Evolutionary conservation across 768 basidiomycete species (phyloP).

Genomic region (Amanita fuliginea): DNA sequence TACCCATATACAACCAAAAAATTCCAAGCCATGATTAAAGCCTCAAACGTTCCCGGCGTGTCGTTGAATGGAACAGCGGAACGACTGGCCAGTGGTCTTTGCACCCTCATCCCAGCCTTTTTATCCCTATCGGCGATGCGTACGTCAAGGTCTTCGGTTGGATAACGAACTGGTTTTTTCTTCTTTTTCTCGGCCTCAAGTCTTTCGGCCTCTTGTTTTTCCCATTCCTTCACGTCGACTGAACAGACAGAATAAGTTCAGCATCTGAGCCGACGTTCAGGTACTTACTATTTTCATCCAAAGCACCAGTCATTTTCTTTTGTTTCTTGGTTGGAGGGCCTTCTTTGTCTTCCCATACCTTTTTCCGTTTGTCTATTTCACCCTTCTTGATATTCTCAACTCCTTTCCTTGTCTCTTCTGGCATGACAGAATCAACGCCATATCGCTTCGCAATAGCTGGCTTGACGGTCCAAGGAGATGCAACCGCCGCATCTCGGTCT

Average conservation of each 20-base stretch:
- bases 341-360: constrained; percentile 83
- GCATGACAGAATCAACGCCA: constrained; percentile 78
- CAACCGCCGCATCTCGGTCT: constrained; percentile 83
- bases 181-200: constrained; percentile 73
- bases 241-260: constrained; percentile 25
- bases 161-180: constrained; percentile 86
- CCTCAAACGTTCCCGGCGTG: constrained; percentile 57
- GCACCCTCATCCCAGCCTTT: constrained; percentile 61
- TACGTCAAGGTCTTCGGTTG: constrained; percentile 87
- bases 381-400: constrained; percentile 76
- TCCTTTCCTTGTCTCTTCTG: constrained; percentile 69
- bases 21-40: constrained; percentile 88
- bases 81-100: constrained; percentile 56
- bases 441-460: constrained; percentile 73
- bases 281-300: constrained; percentile 59
- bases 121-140: constrained; percentile 72
- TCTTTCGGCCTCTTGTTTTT: constrained; percentile 57
- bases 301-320: constrained; percentile 63
- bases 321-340: constrained; percentile 74
- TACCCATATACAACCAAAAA: constrained; percentile 92
- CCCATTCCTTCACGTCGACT: constrained; percentile 58
- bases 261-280: constrained; percentile 14
- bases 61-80: constrained; percentile 60
- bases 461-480: constrained; percentile 95
- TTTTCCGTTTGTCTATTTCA: constrained; percentile 89